Evolutionary conservation across 2,329 filamentous ascomycete genomes (phyloP), one percentile per base, ranked within the genome.

Genomic region (Talaromyces albobiverticillius): DNA sequence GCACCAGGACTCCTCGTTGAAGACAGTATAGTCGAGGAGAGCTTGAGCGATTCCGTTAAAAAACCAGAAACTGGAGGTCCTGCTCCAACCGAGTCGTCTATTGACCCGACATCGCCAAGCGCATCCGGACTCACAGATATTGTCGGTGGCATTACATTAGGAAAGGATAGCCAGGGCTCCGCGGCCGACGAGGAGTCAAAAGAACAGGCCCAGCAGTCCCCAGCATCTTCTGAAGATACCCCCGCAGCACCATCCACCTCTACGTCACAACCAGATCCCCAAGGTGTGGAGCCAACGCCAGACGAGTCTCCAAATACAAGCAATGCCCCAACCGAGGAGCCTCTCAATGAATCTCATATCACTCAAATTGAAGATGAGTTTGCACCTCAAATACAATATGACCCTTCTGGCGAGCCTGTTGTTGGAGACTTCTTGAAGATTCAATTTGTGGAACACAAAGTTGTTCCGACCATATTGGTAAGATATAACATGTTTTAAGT

Each of bases 351-450:
- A 7, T 48, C 46, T 34, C 41, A 26, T 5, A 57, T 58, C 6
- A 62, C 59, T 48, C 61, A 67, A n/a, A 53, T 58, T 13, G 63
- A 61, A 4, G 63, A 66, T 25, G 62, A 65, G 26, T 51, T 61
- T 41, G 55, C 61, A 38, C 61, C 64, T 20, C 74, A 77, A 22
- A 80, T 83, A 54, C 83, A 86, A 59, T 74, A 79, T 14, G 84
- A 86, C 59, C 68, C 77, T 25, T 81, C 86, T 61, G 83, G 84
- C 6, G 79, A 82, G 29, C 89, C 91, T 2, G 91, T 99, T 20
- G 94, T 99, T 10, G 94, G 94, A 49, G 94, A 99, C 70, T 89
- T 87, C 64, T 78, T 99, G 57, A 99, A 99, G 76, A 92, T 94
- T 71, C 91, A 93, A 74, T 97, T 99, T 75, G 92, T 97, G 22